These are phyloP conservation scores for Cydonia oblonga DNA, from an alignment of 331 rosid genomes.

Conservation along the genomic window DNA sequence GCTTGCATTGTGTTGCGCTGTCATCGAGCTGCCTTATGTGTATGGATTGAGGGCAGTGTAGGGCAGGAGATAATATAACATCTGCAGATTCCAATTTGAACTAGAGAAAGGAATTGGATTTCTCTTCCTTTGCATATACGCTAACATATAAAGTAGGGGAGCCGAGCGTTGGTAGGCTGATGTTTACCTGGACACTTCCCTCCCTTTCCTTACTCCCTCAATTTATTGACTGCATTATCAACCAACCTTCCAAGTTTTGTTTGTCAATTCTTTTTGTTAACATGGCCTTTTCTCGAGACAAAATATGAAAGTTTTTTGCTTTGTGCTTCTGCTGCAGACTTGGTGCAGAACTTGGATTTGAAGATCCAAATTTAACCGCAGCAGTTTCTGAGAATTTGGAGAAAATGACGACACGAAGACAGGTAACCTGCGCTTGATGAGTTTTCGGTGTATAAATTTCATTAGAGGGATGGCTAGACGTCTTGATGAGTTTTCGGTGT, in stretches of 20 bases:
- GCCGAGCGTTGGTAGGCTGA: neutral
- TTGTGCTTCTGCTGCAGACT: constrained; percentile 38
- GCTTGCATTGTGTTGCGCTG: neutral
- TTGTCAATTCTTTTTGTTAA: neutral
- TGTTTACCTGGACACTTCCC: neutral
- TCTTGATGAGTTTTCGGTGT: neutral
- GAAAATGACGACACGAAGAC: constrained; percentile 65
- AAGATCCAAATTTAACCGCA: constrained; percentile 84
- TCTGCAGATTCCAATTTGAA: neutral
- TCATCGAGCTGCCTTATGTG: neutral
- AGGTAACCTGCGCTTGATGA: constrained; percentile 62
- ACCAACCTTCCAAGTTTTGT: neutral
- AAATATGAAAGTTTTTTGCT: neutral
- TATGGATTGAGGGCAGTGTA: neutral
- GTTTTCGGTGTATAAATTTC: constrained; percentile 1
- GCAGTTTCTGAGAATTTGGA: constrained; percentile 81
- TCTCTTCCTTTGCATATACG: neutral
- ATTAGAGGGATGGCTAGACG: neutral
- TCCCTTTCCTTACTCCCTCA: too few species aligned
- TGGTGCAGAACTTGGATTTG: constrained; percentile 72
- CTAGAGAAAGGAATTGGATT: neutral
- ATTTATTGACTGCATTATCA: too few species aligned
- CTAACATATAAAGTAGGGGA: neutral
- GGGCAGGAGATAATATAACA: neutral
- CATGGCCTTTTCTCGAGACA: neutral